Conservation (phyloP, 805 yeast species). For the Saccharomycopsis fodiens region DNA sequence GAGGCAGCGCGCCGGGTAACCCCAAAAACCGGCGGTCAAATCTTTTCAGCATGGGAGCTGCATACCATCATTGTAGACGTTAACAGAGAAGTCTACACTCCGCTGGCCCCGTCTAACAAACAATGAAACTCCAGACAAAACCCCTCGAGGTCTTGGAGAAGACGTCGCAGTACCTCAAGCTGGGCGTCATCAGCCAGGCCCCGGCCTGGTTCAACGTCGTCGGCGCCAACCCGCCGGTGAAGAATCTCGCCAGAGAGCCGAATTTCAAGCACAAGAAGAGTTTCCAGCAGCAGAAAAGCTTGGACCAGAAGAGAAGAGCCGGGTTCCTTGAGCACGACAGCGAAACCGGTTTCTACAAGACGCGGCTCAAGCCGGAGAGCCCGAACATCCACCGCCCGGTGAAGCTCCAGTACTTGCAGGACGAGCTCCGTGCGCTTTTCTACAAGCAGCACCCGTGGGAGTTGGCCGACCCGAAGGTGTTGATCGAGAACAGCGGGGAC, state of each 20-base stretch:
- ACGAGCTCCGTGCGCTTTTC: slow-evolving; percentile 72
- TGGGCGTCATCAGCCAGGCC: slow-evolving; percentile 59
- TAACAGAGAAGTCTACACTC: not conserved
- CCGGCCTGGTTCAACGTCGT: slow-evolving; percentile 92
- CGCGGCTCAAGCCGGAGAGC: slow-evolving; percentile 35
- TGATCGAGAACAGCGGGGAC: slow-evolving; percentile 68
- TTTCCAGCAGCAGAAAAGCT: slow-evolving; percentile 1
- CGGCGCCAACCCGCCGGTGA: slow-evolving; percentile 72
- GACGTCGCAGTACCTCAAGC: slow-evolving; percentile 65
- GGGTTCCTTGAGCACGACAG: slow-evolving; percentile 5
- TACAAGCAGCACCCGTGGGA: slow-evolving; percentile 98
- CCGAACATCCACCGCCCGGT: slow-evolving; percentile 44
- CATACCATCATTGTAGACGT: not conserved
- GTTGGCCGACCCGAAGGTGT: slow-evolving; percentile 76
- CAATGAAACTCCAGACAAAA: slow-evolving; percentile 65
- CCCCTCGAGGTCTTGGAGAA: slow-evolving; percentile 75
- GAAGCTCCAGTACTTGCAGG: slow-evolving; percentile 58
- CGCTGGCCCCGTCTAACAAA: no score
- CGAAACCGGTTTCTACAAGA: slow-evolving; percentile 30
- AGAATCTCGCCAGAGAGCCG: slow-evolving; percentile 36
- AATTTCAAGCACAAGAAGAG: slow-evolving; percentile 14
- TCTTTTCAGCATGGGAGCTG: not conserved
- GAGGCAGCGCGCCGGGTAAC: not conserved
- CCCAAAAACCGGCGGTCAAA: not conserved
- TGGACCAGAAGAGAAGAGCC: slow-evolving; percentile 15